phyloP scores from a whole-genome alignment of 805 yeast species.

The Ogataea allantospora region DNA sequence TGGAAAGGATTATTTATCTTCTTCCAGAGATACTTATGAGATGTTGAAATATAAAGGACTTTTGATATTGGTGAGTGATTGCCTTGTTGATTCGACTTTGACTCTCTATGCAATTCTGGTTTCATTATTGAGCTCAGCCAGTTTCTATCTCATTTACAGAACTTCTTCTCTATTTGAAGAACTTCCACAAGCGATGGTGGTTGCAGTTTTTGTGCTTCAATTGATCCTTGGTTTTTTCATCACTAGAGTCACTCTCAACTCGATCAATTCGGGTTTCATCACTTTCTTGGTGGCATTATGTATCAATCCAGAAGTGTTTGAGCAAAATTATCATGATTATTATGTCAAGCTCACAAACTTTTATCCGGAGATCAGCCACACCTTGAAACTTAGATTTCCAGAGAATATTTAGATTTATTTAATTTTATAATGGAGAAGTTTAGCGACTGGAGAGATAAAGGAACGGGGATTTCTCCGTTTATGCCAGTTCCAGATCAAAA shows the following conservation, averaged over 20 bases:
- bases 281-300: constrained; percentile 84
- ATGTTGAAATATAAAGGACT: constrained; percentile 76
- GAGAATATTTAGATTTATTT: constrained; percentile 9
- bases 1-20: constrained; percentile 70
- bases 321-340: constrained; percentile 62
- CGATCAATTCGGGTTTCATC: constrained; percentile 77
- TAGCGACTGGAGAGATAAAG: constrained; percentile 82
- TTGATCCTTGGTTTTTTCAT: constrained; percentile 75
- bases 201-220: constrained; percentile 27
- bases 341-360: constrained; percentile 30
- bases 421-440: constrained; percentile 68
- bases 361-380: constrained; percentile 32
- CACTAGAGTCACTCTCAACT: constrained; percentile 66
- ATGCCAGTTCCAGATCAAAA: constrained; percentile 49
- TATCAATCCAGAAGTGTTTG: constrained; percentile 80
- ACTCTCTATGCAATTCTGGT: constrained; percentile 73
- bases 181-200: constrained; percentile 28
- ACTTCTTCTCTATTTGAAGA: constrained; percentile 15
- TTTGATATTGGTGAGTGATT: constrained; percentile 82
- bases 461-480: constrained; percentile 92
- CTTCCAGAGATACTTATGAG: constrained; percentile 82
- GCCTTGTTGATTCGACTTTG: constrained; percentile 74
- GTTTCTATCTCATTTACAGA: constrained; percentile 15
- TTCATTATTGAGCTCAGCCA: constrained; percentile 41
- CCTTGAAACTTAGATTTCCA: constrained; percentile 31